A percentile compares a stretch with the other conserved stretches of the same genome.
phyloP scores from a whole-genome alignment of 345 rosid species.

The Psidium guajava region DNA sequence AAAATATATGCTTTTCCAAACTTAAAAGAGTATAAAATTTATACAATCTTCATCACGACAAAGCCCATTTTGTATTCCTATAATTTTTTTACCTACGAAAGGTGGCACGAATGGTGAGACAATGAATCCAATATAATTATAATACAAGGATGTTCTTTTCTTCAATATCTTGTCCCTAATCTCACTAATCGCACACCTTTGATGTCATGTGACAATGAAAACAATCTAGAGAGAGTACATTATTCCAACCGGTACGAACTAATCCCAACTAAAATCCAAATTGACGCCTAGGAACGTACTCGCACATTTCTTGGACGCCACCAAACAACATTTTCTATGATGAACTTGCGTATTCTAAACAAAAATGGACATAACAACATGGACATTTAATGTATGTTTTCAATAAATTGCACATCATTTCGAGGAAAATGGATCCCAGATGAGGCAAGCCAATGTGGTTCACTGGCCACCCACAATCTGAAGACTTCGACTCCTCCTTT shows the following conservation, averaged over 20 bases:
- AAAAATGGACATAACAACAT: not conserved
- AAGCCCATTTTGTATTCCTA: too few relatives aligned
- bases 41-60: not conserved
- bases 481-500: not conserved
- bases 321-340: not conserved
- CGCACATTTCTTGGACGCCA: not conserved
- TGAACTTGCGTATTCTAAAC: not conserved
- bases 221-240: not conserved
- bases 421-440: not conserved
- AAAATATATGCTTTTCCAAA: not conserved
- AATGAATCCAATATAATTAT: not conserved
- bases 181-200: not conserved
- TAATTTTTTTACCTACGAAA: not conserved
- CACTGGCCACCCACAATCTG: not conserved
- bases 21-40: not conserved
- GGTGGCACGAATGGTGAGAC: rapidly evolving
- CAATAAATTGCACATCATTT: not conserved
- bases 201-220: not conserved
- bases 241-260: not conserved
- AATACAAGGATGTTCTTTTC: not conserved
- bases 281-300: too few relatives aligned
- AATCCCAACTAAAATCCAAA: too few relatives aligned
- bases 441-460: not conserved
- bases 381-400: not conserved
- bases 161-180: not conserved